Base-by-base conservation (phyloP, 441 rosid genomes). In the Biscutella laevigata region DNA sequence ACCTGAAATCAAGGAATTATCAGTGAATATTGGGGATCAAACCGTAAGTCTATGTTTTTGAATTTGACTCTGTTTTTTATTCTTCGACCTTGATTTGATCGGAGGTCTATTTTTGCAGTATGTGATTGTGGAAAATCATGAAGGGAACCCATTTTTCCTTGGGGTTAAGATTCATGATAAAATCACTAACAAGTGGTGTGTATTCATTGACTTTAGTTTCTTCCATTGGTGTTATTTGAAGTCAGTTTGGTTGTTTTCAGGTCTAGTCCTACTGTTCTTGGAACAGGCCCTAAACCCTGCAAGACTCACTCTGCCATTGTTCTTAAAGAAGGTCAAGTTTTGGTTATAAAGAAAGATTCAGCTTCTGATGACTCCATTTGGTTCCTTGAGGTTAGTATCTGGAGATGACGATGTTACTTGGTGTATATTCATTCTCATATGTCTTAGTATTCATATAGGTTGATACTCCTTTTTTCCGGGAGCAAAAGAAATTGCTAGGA, bases 361-460 rank as follows among this genome's bases (percentile, higher is more conserved):
- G 57, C 69, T 24, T 62, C 79, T n/a, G 83, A 76, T 60, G 98
- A 77, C 80, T 77, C 83, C 68, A 52, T 80, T 44, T 91, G 94
- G 94, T 91, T 91, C 72, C 96, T 91, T 6, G 98, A 90, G 95
- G 98, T 90, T 56, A 35, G 86, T 69, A 19, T 63, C 28, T 19
- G 22, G 48, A 48, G 54, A 38, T 33, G 51, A 12, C 12, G 8
- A 4, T 57, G 59, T 49, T 42, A 15, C 1, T 12, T n/a, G n/a
- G 9, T 16, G 8, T 36, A n/a, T 7, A 26, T 1, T 20, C 4
- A 10, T 52, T 59, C 59, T 57, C 47, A 53, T 12, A 8, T 52
- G 38, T 53, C 20, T 58, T 36, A 12, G 2, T 30, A 6, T 20
- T 50, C 8, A 21, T 51, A 15, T 72, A 89, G 97, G 85, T 83